Conservation (phyloP, 495 filamentous ascomycete species). For the Aspergillus hancockii region DNA sequence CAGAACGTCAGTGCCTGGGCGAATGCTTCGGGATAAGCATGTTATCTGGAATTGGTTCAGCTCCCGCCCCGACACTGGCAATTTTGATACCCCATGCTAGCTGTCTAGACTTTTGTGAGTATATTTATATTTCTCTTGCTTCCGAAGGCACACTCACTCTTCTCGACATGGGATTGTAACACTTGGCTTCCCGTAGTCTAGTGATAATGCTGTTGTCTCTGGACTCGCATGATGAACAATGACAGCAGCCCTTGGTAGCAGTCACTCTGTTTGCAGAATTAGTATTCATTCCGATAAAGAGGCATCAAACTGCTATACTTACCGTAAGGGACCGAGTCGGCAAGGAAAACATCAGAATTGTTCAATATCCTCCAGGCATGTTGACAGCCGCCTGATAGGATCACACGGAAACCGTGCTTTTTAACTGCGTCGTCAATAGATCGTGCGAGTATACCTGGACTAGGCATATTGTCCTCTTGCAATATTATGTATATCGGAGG, state of each 20-base stretch:
- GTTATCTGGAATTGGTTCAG: neutral
- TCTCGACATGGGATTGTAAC: neutral
- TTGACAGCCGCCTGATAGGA: neutral
- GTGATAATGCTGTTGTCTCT: neutral
- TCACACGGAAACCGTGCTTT: neutral
- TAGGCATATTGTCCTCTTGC: neutral
- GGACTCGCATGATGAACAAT: neutral
- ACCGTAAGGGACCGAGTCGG: neutral
- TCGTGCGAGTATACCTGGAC: neutral
- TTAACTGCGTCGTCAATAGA: neutral
- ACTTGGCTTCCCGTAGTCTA: neutral
- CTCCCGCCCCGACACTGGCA: neutral
- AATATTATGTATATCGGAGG: neutral
- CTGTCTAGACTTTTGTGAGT: neutral
- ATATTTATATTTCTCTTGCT: too few species aligned
- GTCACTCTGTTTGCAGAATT: neutral
- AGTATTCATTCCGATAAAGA: neutral
- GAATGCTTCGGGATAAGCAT: neutral
- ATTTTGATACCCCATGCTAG: neutral
- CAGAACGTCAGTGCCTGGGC: neutral
- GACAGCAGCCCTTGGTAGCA: neutral
- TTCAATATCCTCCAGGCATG: neutral
- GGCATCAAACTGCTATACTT: too few species aligned
- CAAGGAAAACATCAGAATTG: neutral
- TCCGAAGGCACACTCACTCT: neutral